These are phyloP conservation scores for Galeopsis tetrahit DNA, from an alignment of 257 asterid genomes.

Conservation along the genomic window DNA sequence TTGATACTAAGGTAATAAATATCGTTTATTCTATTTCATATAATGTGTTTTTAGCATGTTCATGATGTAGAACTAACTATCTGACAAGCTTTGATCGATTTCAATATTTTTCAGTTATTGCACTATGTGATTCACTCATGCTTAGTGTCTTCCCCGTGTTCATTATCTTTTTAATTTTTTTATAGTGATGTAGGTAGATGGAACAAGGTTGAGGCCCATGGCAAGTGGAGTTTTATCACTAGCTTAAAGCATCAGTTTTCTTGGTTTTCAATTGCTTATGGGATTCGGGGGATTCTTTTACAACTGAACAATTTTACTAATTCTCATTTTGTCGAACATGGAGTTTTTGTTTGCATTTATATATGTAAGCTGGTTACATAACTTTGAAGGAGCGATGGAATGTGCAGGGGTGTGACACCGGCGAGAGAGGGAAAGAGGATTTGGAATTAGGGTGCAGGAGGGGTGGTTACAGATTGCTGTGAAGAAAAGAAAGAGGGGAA, in stretches of 20 bases:
- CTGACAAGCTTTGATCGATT: not conserved
- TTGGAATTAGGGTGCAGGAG: too few relatives aligned
- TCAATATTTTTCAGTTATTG: slow-evolving; percentile 20
- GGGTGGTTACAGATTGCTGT: too few relatives aligned
- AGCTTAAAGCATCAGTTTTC: slow-evolving; percentile 76
- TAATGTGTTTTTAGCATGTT: slow-evolving; percentile 11
- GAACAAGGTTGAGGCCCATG: slow-evolving; percentile 88
- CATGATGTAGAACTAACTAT: not conserved
- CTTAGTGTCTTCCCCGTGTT: slow-evolving; percentile 19
- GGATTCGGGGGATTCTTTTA: slow-evolving; percentile 90
- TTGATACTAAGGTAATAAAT: slow-evolving; percentile 69
- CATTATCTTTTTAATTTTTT: slow-evolving; percentile 6
- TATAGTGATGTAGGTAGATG: slow-evolving; percentile 72
- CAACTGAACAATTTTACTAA: slow-evolving; percentile 66
- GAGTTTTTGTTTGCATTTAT: not conserved
- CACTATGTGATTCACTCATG: slow-evolving; percentile 13
- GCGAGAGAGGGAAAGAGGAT: too few relatives aligned
- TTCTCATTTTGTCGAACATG: slow-evolving; percentile 10
- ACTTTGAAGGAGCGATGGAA: too few relatives aligned
- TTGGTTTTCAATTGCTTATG: slow-evolving; percentile 84
- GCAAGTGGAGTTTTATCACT: slow-evolving; percentile 89
- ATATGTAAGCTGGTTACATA: not conserved
- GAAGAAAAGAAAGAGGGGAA: too few relatives aligned
- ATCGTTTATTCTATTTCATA: slow-evolving; percentile 8
- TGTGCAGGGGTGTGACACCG: too few relatives aligned